Evolutionary conservation across 345 rosid species (phyloP).

Genomic region (Adansonia digitata): DNA sequence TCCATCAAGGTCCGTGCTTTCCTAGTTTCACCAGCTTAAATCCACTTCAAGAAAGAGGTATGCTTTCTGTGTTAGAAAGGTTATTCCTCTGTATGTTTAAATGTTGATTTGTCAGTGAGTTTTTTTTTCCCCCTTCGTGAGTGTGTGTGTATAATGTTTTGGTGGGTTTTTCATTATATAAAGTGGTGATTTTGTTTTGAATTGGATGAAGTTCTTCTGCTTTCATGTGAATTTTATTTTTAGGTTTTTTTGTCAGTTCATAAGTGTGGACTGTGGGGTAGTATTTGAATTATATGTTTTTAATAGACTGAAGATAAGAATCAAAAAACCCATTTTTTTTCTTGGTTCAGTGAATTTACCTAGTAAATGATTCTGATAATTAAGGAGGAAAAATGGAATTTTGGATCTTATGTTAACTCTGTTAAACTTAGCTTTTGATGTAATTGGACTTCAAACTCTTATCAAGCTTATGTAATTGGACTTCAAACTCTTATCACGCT

Average conservation of each 20-base stretch:
- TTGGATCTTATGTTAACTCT: neutral
- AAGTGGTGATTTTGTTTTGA: neutral
- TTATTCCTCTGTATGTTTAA: neutral
- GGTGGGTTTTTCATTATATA: neutral
- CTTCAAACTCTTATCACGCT: neutral
- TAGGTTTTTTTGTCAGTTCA: neutral
- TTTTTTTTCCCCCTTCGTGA: too few relatives aligned
- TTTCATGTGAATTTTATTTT: neutral
- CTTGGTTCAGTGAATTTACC: neutral
- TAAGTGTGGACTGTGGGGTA: neutral
- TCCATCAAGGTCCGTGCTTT: slow-evolving; percentile 1
- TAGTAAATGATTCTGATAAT: neutral
- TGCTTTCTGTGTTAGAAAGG: neutral
- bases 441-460: neutral
- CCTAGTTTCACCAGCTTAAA: slow-evolving; percentile 1
- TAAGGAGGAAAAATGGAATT: neutral
- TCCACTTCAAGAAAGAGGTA: slow-evolving; percentile 7
- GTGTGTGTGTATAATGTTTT: neutral
- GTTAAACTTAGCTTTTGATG: neutral
- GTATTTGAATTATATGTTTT: neutral
- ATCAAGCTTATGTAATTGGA: too few relatives aligned
- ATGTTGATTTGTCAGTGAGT: neutral
- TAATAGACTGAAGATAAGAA: neutral
- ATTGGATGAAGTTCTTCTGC: neutral
- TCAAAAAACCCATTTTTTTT: neutral